phyloP scores from a whole-genome alignment of 129 eudicot species.

The Saposhnikovia divaricata region DNA sequence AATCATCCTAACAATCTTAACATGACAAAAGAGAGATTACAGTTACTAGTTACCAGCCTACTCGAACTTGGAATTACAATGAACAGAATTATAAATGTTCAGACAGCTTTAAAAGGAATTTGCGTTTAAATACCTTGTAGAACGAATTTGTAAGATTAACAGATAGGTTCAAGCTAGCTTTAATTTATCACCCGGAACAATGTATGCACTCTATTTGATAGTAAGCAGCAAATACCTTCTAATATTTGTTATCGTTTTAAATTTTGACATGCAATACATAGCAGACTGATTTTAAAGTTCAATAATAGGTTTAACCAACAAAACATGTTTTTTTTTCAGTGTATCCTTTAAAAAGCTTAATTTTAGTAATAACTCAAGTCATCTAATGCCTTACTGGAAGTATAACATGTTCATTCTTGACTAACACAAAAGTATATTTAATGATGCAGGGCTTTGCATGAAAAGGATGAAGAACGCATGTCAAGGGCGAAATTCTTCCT shows the following conservation, averaged over 20 bases:
- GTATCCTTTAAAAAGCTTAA: not conserved
- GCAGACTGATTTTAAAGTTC: not conserved
- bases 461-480: slow-evolving; percentile 64
- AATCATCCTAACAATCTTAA: not conserved
- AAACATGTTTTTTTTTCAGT: not conserved
- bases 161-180: not conserved
- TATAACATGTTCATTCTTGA: not conserved
- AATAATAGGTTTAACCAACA: not conserved
- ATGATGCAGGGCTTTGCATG: slow-evolving; percentile 80
- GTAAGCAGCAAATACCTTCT: not conserved
- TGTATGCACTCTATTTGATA: not conserved
- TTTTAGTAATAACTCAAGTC: not conserved
- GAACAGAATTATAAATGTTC: not conserved
- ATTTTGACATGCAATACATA: not conserved
- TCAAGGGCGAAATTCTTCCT: slow-evolving; percentile 82
- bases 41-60: not conserved
- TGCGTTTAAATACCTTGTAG: not conserved
- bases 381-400: not conserved
- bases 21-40: not conserved
- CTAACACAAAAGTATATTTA: not conserved
- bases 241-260: not conserved
- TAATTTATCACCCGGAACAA: not conserved
- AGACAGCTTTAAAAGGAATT: not conserved
- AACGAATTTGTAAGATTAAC: not conserved
- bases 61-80: not conserved